These are phyloP conservation scores for Canavalia ensiformis DNA, from an alignment of 306 rosid species.

Conservation along the genomic window DNA sequence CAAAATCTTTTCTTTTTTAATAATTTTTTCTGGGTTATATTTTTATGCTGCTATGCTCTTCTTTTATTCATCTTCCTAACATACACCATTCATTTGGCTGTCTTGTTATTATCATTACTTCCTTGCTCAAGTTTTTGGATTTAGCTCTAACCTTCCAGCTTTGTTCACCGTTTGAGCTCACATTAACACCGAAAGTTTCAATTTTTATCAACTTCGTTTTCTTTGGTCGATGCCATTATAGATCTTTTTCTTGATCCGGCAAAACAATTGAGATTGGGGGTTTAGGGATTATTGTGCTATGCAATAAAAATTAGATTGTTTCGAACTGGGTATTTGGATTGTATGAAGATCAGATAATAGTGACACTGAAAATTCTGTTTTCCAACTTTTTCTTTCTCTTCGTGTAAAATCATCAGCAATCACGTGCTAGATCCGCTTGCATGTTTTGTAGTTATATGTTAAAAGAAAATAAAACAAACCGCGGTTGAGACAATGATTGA, in stretches of 20 bases:
- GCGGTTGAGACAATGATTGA: background rate
- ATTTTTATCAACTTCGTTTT: slow-evolving; percentile 1
- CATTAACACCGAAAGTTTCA: slow-evolving; percentile 33
- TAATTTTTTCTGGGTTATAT: background rate
- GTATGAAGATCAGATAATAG: slow-evolving; percentile 29
- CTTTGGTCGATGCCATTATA: slow-evolving; percentile 3
- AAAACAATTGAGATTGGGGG: slow-evolving; percentile 23
- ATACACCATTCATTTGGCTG: background rate
- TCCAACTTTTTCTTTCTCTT: background rate
- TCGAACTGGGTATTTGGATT: slow-evolving; percentile 22
- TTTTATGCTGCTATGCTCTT: slow-evolving; percentile 8
- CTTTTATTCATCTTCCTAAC: background rate
- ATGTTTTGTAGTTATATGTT: background rate
- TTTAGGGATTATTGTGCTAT: slow-evolving; percentile 13
- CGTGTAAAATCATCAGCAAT: background rate
- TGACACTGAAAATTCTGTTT: slow-evolving; percentile 5
- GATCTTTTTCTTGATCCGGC: slow-evolving; percentile 52
- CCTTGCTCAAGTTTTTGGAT: slow-evolving; percentile 32
- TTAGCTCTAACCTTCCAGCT: slow-evolving; percentile 16
- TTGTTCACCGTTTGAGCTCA: slow-evolving; percentile 15
- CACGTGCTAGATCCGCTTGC: slow-evolving; percentile 32
- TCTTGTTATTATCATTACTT: background rate
- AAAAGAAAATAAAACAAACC: slow-evolving; percentile 8
- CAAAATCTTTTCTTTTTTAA: background rate
- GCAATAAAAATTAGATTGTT: background rate